These are phyloP conservation scores for Magnaporthales sp. DNA, from an alignment of 2,329 filamentous ascomycete genomes.

Conservation along the genomic window DNA sequence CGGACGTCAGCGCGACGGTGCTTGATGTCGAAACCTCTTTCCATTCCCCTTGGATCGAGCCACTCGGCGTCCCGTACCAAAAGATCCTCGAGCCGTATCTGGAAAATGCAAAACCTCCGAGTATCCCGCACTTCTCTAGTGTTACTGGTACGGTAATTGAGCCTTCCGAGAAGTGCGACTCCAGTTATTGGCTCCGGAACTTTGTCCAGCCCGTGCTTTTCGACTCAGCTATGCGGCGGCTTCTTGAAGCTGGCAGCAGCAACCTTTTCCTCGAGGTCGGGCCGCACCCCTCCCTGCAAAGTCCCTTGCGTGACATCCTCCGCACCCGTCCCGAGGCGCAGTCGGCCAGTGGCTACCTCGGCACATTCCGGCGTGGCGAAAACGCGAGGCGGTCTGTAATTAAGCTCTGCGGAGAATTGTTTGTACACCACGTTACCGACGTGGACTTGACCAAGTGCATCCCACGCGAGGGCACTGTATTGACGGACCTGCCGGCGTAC, in stretches of 20 bases:
- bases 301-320: constrained; percentile 8
- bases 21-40: not conserved
- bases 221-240: constrained; percentile 14
- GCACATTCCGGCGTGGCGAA: constrained; percentile 6
- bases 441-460: not conserved
- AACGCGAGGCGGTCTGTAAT: constrained; percentile 11
- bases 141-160: not conserved
- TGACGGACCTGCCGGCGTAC: constrained; percentile 36
- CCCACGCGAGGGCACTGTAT: constrained; percentile 15
- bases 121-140: not conserved
- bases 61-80: not conserved
- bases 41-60: constrained; percentile 10
- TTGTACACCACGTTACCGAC: constrained; percentile 10
- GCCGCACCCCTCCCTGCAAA: constrained; percentile 16
- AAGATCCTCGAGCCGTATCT: not conserved
- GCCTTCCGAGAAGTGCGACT: constrained; percentile 8
- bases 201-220: constrained; percentile 18
- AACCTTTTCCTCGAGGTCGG: constrained; percentile 17
- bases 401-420: constrained; percentile 10
- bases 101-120: not conserved
- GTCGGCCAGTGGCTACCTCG: constrained; percentile 6
- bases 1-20: not conserved
- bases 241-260: not conserved
- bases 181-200: constrained; percentile 18
- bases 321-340: too few species aligned